Evolutionary conservation across 805 yeast species (phyloP).

Genomic region (Wickerhamomyces bovis): DNA sequence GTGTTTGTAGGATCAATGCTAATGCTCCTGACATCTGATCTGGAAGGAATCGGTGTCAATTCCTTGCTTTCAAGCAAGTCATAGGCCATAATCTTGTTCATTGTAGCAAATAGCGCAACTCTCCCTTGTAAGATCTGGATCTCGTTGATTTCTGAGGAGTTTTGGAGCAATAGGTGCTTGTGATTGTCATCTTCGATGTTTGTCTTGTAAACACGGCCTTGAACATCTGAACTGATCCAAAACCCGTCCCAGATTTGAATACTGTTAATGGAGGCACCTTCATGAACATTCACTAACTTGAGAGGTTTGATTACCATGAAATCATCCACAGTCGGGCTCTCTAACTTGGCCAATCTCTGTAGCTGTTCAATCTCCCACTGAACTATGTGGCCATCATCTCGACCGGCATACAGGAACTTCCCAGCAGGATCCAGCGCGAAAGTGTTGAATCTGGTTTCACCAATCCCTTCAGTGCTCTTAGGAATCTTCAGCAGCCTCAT

Average conservation of each 20-base stretch:
- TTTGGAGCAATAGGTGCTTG: conserved; percentile 6
- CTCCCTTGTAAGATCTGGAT: conserved; percentile 3
- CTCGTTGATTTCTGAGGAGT: conserved; percentile 14
- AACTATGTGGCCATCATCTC: conserved; percentile 8
- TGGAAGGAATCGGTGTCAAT: conserved; percentile 14
- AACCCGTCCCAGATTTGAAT: conserved; percentile 2
- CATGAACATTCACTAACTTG: conserved; percentile 1
- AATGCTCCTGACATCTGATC: conserved; percentile 18
- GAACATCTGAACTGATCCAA: conserved; percentile 13
- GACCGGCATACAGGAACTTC: conserved; percentile 8
- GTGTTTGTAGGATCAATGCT: conserved; percentile 18
- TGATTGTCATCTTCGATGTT: not conserved
- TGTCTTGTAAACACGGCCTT: conserved; percentile 14
- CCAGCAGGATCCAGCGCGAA: conserved; percentile 5
- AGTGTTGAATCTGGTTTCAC: conserved; percentile 4
- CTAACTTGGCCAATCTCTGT: conserved; percentile 7
- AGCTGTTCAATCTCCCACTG: conserved; percentile 17
- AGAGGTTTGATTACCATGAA: conserved; percentile 5
- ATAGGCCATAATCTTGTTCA: conserved; percentile 9
- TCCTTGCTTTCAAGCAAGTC: conserved; percentile 5
- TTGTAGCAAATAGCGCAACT: conserved; percentile 15
- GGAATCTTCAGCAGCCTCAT: conserved; percentile 21
- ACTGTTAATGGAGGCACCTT: conserved; percentile 4
- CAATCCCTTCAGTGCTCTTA: not conserved
- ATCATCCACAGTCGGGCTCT: conserved; percentile 5